Evolutionary conservation across 2,329 filamentous ascomycete species (phyloP), one percentile per base, ranked within the genome.

Genomic region (Fusarium albidum): DNA sequence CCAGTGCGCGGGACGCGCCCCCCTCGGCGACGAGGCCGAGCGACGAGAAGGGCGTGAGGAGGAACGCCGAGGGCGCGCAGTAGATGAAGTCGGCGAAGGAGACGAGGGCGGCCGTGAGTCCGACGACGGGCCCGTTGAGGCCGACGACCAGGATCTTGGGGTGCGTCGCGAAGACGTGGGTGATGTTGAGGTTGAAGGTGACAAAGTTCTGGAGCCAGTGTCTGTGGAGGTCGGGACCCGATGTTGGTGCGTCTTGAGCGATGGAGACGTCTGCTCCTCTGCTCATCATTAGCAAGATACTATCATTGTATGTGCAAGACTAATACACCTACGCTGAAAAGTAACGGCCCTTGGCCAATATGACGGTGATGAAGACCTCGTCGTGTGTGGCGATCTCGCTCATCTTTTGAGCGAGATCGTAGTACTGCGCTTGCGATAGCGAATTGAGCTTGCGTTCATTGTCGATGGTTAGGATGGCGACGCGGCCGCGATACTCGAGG

Each of bases 21-120:
- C 94, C 95, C 77, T 98, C 95, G 48, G 92, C 84, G 1, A 98
- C 93, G 1, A 99, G 84, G 2, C 95, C 94, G 1, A 98, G 82
- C 1, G 90, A 94, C 5, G 88, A 89, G 76, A 98, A 98, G 5
- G 95, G 95, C 1, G 93, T 96, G 21, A 98, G 85, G 21, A 98
- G 80, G 75, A 92, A 99, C 26, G 92, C 79, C 64, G 89, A 82
- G 0, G 93, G 92, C 0, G 89, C 82, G 69, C 84, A 87, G 80
- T 98, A 98, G 72, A 98, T 84, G 78, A 98, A 98, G 79, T 98
- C 95, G 18, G 90, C 90, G 72, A 91, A 90, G 25, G 87, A 88
- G 52, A 92, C 79, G 1, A 98, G 76, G 0, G 94, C 93, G 1
- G 94, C 95, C 3, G 89, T 90, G 27, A 98, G 87, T 6, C 95